phyloP scores from a whole-genome alignment of 352 stramenopile species.

The Phytopythium vexans region DNA sequence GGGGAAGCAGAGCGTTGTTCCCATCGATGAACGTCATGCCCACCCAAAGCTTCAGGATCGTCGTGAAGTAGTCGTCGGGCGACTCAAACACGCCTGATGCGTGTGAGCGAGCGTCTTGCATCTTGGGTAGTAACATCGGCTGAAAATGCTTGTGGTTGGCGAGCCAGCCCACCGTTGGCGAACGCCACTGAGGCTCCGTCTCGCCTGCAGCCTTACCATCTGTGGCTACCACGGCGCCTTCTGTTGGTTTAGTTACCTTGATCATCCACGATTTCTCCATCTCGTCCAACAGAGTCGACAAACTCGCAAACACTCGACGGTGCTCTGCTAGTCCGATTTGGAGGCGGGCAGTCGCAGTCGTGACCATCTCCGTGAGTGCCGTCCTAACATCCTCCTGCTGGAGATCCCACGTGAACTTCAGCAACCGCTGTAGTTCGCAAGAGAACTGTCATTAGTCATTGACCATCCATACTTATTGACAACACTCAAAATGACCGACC shows the following conservation, averaged over 20 bases:
- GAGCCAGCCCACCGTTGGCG: conserved; percentile 72
- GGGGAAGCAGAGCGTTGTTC: conserved; percentile 73
- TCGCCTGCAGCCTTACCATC: not conserved
- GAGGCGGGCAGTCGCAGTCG: conserved; percentile 35
- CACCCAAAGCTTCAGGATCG: conserved; percentile 72
- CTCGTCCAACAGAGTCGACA: conserved; percentile 48
- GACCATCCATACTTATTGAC: not conserved
- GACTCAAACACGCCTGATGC: conserved; percentile 64
- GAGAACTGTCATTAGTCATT: not conserved
- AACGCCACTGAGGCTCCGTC: conserved; percentile 40
- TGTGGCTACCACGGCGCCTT: not conserved
- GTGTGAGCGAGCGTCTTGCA: conserved; percentile 45
- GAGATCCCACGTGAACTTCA: conserved; percentile 77
- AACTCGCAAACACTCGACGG: conserved; percentile 33
- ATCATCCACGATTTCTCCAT: conserved; percentile 78
- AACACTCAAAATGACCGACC: conserved; percentile 11
- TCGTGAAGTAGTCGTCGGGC: conserved; percentile 74
- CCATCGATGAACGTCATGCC: conserved; percentile 89
- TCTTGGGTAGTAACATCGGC: conserved; percentile 54
- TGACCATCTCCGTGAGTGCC: conserved; percentile 59
- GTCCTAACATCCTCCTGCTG: conserved; percentile 49
- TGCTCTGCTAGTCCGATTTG: conserved; percentile 46
- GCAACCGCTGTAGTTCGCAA: conserved; percentile 25
- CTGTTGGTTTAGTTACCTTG: conserved; percentile 18
- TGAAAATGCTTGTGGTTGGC: conserved; percentile 69